Evolutionary conservation across 768 basidiomycete species (phyloP), one percentile per base, ranked within the genome.

Genomic region (Lanmaoa pseudosensibilis): DNA sequence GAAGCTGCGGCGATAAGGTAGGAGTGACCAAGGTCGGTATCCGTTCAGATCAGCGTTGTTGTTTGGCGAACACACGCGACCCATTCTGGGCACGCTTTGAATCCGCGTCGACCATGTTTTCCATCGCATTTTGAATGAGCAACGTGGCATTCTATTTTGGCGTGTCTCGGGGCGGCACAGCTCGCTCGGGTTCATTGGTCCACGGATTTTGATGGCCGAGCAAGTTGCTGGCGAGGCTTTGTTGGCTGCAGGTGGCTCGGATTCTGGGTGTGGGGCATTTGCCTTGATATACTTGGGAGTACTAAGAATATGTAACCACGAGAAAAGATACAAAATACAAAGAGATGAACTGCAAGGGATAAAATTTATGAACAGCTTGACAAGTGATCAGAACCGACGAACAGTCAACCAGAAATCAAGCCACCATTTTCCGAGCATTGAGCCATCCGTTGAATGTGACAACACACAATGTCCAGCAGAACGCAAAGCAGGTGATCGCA

Each of bases 1-100:
- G 18, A 64, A 36, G 44, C 46, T 52, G 48, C 37, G 58, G 36
- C n/a, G n/a, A n/a, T n/a, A n/a, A n/a, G n/a, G n/a, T n/a, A n/a
- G n/a, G n/a, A n/a, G n/a, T n/a, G n/a, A n/a, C n/a, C 48, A 76
- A 81, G 43, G 92, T 83, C 23, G 93, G 92, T 36, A 95, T 99
- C 69, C 91, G 87, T 56, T 97, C 94, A 12, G 98, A n/a, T n/a
- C 94, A 3, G 97, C 97, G 2, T 79, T 98, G 43, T 82, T 98
- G 40, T 98, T 98, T 67, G 92, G 88, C 27, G 76, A 82, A 33
- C 78, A 81, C 25, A 88, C 94, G 1, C 83, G 88, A 5, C 81
- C 86, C 1, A 85, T 97, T 62, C 82, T 98, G 48, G 70, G 80
- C 21, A 82, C 79, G 19, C 84, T 98, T 56, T 91, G 92, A 2